Conservation (phyloP, 495 filamentous ascomycete species). For the Talaromyces ruber region DNA sequence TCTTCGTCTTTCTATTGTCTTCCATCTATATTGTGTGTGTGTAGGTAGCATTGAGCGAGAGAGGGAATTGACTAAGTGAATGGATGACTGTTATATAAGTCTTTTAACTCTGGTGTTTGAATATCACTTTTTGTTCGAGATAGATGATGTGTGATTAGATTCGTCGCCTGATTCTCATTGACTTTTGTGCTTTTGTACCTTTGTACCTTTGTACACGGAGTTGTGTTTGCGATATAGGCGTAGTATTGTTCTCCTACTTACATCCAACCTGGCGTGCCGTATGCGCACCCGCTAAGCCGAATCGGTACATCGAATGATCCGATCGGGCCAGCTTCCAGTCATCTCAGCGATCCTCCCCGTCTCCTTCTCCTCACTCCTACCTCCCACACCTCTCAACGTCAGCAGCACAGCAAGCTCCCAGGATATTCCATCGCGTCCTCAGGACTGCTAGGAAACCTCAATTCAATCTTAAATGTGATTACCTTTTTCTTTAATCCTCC, state of each 20-base stretch:
- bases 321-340: background rate
- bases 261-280: background rate
- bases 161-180: background rate
- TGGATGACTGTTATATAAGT: background rate
- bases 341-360: background rate
- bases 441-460: background rate
- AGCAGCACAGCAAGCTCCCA: background rate
- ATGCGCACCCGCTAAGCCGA: background rate
- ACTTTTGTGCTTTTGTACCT: background rate
- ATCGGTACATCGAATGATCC: background rate
- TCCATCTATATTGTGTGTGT: constrained; percentile 1
- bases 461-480: background rate
- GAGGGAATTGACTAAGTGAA: background rate
- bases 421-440: background rate
- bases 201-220: background rate
- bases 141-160: background rate
- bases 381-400: background rate
- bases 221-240: background rate
- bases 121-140: background rate
- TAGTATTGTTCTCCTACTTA: background rate
- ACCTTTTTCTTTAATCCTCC: background rate
- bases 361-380: background rate
- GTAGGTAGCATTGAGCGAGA: background rate
- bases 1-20: constrained; percentile 11
- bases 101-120: background rate